These are phyloP conservation scores for Emiliania huxleyi DNA, from an alignment of 78 protist genomes.

Conservation along the genomic window DNA sequence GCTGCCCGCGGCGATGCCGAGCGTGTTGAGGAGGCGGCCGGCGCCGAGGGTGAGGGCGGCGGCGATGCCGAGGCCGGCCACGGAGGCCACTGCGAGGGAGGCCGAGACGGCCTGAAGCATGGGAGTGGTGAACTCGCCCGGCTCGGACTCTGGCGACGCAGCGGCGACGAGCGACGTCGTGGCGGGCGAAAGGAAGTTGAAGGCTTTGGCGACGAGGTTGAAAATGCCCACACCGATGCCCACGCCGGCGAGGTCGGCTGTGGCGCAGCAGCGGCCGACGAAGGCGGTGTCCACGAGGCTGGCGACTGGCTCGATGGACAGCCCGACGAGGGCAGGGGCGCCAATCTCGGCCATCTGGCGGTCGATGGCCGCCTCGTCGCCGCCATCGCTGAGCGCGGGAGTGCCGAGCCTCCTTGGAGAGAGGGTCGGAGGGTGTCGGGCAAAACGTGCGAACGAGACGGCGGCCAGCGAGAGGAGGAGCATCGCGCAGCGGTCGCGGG, in stretches of 20 bases:
- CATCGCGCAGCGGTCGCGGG: no score
- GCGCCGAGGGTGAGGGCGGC: neutral
- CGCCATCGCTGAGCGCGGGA: no score
- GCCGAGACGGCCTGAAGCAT: neutral
- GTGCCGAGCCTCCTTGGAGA: no score
- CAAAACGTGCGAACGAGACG: no score
- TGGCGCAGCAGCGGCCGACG: neutral
- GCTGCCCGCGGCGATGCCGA: neutral
- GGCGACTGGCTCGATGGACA: neutral
- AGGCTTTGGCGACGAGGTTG: neutral
- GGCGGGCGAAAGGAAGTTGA: conserved; percentile 2
- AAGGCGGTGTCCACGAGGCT: neutral
- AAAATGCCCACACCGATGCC: neutral
- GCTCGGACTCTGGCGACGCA: neutral
- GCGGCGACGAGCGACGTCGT: conserved; percentile 11
- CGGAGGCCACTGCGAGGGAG: conserved; percentile 1
- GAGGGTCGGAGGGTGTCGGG: no score
- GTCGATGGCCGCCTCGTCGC: neutral
- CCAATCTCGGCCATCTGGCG: neutral
- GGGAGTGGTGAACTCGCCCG: neutral
- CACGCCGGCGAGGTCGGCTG: neutral
- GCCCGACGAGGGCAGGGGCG: neutral
- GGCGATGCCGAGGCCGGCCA: neutral
- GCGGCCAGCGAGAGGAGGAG: no score
- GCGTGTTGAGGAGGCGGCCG: neutral